Evolutionary conservation across 345 rosid species (phyloP).

Genomic region (Sisymbrium irio): DNA sequence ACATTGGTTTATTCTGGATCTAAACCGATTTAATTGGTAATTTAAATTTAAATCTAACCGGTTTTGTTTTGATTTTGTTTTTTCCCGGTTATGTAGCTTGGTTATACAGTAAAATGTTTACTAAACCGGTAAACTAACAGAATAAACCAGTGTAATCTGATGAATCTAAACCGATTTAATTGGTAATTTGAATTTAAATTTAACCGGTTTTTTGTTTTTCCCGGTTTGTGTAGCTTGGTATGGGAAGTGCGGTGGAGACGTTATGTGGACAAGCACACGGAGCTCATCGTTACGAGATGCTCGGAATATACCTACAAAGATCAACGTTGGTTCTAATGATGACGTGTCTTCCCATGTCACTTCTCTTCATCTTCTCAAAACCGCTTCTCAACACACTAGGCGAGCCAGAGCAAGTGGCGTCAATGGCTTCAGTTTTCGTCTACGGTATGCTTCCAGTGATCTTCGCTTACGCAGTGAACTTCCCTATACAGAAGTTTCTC

Average conservation of each 20-base stretch:
- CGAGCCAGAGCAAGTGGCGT: conserved; percentile 53
- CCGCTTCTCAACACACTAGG: conserved; percentile 48
- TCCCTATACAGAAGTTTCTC: conserved; percentile 66
- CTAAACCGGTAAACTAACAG: too few relatives aligned
- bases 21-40: neutral
- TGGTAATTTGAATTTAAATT: neutral
- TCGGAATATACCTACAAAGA: conserved; percentile 72
- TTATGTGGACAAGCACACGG: conserved; percentile 85
- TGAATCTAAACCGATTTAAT: neutral
- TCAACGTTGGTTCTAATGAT: conserved; percentile 50
- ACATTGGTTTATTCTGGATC: too few relatives aligned
- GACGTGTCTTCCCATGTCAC: conserved; percentile 45
- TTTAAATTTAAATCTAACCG: neutral
- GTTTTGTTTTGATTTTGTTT: neutral
- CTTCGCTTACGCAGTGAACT: conserved; percentile 60
- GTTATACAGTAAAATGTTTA: too few relatives aligned
- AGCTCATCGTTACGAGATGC: conserved; percentile 57
- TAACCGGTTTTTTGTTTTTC: neutral
- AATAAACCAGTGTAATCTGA: too few relatives aligned
- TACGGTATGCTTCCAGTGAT: conserved; percentile 67
- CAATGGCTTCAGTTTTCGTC: conserved; percentile 52
- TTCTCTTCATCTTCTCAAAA: conserved; percentile 57
- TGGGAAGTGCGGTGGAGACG: conserved; percentile 90
- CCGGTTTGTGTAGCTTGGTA: conserved; percentile 44
- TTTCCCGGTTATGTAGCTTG: too few relatives aligned